A percentile compares a stretch with the other conserved stretches of the same genome.
Conservation (phyloP, 2,329 filamentous ascomycete genomes). For the Fulvia fulva region DNA sequence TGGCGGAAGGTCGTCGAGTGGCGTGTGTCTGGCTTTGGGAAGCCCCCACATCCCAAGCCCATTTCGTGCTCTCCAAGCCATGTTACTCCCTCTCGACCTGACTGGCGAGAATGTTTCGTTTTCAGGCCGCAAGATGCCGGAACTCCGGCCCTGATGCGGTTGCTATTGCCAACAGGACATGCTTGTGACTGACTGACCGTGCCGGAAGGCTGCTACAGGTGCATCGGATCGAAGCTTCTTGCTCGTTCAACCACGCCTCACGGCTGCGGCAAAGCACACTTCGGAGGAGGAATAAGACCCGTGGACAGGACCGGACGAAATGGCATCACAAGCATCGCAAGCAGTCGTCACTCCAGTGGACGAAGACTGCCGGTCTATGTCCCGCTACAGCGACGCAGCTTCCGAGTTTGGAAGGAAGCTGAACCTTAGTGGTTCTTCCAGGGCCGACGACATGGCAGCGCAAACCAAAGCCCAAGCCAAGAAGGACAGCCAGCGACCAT, state of each 20-base stretch:
- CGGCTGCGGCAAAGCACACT: constrained; percentile 4
- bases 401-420: constrained; percentile 17
- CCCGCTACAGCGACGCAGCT: constrained; percentile 15
- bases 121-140: constrained; percentile 15
- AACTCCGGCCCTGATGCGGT: constrained; percentile 16
- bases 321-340: constrained; percentile 6
- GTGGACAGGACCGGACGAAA: background rate
- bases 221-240: background rate
- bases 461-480: constrained; percentile 15
- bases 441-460: constrained; percentile 13
- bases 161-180: constrained; percentile 3
- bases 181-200: constrained; percentile 4
- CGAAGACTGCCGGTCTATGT: constrained; percentile 15
- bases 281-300: background rate
- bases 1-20: constrained; percentile 3
- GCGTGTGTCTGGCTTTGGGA: constrained; percentile 3
- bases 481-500: constrained; percentile 4
- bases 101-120: constrained; percentile 12
- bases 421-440: constrained; percentile 1
- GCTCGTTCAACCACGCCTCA: background rate
- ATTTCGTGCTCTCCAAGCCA: constrained; percentile 6
- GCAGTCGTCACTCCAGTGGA: constrained; percentile 7
- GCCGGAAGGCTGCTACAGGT: background rate
- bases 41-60: background rate
- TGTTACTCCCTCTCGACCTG: constrained; percentile 15